Conservation (phyloP, 495 filamentous ascomycete genomes). For the Podospora comata region DNA sequence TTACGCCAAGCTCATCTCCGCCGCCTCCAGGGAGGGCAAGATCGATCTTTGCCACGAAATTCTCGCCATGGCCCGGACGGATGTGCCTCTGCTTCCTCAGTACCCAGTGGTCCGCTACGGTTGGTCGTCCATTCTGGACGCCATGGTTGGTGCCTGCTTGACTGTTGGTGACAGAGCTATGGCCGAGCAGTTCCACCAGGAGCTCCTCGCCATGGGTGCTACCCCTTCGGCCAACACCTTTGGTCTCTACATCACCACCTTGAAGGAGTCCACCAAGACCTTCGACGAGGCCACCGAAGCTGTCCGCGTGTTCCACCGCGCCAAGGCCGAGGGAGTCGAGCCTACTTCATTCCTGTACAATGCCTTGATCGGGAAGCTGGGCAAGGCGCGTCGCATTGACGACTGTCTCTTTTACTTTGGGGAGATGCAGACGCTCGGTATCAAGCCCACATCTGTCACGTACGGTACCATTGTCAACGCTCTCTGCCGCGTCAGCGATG, state of each 20-base stretch:
- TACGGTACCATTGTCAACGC: conserved; percentile 98
- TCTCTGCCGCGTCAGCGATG: conserved; percentile 92
- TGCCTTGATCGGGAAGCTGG: conserved; percentile 95
- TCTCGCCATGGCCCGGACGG: conserved; percentile 76
- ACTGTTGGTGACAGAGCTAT: conserved; percentile 73
- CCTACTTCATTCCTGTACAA: conserved; percentile 98
- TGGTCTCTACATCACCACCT: conserved; percentile 94
- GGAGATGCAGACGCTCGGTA: conserved; percentile 90
- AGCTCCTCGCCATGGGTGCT: conserved; percentile 80
- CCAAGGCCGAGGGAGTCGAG: conserved; percentile 89
- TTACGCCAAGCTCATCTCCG: conserved; percentile 89
- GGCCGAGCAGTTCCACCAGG: conserved; percentile 83
- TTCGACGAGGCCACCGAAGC: conserved; percentile 97
- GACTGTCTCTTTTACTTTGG: conserved; percentile 97
- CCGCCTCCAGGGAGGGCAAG: conserved; percentile 77
- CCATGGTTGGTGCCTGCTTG: conserved; percentile 92
- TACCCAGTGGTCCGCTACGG: conserved; percentile 85
- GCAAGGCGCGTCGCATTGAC: conserved; percentile 94
- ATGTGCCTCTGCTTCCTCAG: conserved; percentile 78
- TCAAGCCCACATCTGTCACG: conserved; percentile 94
- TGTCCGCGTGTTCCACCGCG: conserved; percentile 92
- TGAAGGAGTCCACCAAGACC: conserved; percentile 94
- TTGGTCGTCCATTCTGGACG: conserved; percentile 90
- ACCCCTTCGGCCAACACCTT: conserved; percentile 96
- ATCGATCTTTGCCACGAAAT: conserved; percentile 81